A percentile compares a stretch with the other conserved stretches of the same genome.
These are phyloP conservation scores for Globisporangium nunn DNA, from an alignment of 352 stramenopile genomes.

Conservation along the genomic window DNA sequence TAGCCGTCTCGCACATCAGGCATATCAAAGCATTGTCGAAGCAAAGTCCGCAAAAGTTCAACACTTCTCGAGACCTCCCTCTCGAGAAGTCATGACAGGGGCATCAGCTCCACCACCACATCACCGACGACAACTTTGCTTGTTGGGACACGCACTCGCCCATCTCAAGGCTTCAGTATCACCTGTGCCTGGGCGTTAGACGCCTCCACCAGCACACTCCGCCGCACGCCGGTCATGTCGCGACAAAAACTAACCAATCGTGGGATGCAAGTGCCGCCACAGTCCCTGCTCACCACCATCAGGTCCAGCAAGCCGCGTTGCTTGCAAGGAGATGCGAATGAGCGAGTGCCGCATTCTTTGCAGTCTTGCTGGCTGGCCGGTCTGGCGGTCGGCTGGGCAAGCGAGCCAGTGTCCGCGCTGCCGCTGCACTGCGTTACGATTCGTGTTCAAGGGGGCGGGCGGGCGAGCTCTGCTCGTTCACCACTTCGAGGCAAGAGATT, in stretches of 20 bases:
- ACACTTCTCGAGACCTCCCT: too few relatives aligned
- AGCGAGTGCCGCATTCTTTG: not conserved
- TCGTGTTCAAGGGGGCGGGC: not conserved
- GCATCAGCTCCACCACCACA: not conserved
- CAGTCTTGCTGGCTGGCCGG: not conserved
- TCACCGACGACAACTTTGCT: not conserved
- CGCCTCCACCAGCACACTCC: not conserved
- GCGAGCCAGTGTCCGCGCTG: not conserved
- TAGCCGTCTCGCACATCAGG: too few relatives aligned
- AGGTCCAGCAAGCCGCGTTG: not conserved
- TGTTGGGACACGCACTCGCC: slow-evolving; percentile 5
- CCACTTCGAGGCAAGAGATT: not conserved
- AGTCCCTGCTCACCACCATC: slow-evolving; percentile 5
- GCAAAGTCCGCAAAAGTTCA: too few relatives aligned
- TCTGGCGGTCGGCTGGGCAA: not conserved
- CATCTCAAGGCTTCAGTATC: slow-evolving; percentile 9
- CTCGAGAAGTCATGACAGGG: not conserved
- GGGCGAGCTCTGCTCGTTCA: not conserved
- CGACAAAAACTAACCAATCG: slow-evolving; percentile 9
- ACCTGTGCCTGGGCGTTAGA: slow-evolving; percentile 3
- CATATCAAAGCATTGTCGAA: too few relatives aligned
- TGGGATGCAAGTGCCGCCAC: not conserved
- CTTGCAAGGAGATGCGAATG: not conserved
- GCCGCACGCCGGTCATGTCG: slow-evolving; percentile 4
- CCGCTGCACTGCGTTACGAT: not conserved